A percentile compares a stretch with the other conserved stretches of the same genome.
Evolutionary conservation across 2,329 filamentous ascomycete species (phyloP).

Genomic region (Sporothrix dimorphospora): DNA sequence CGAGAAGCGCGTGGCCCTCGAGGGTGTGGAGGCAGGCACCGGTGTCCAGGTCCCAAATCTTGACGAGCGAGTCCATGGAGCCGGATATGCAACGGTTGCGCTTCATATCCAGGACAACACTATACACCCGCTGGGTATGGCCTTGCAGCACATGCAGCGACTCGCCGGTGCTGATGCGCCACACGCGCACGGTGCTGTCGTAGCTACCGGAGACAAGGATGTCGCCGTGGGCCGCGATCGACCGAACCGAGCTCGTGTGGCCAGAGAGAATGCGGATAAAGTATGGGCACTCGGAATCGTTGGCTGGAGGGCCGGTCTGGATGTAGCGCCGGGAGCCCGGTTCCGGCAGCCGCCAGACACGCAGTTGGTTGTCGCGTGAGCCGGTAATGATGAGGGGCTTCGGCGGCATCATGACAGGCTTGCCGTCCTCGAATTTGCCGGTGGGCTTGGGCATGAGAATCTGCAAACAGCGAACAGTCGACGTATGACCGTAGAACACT

Average conservation of each 20-base stretch:
- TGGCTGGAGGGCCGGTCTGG: constrained; percentile 74
- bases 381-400: constrained; percentile 97
- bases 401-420: constrained; percentile 84
- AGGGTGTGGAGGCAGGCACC: constrained; percentile 85
- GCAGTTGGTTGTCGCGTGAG: constrained; percentile 88
- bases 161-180: constrained; percentile 96
- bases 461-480: constrained; percentile 92
- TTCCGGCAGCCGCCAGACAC: constrained; percentile 92
- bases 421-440: constrained; percentile 70
- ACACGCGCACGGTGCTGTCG: constrained; percentile 91
- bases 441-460: constrained; percentile 87
- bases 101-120: constrained; percentile 88
- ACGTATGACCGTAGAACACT: constrained; percentile 96
- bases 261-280: constrained; percentile 86
- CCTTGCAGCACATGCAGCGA: constrained; percentile 81
- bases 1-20: constrained; percentile 89
- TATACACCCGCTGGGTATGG: constrained; percentile 93
- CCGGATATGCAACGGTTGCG: constrained; percentile 96
- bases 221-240: constrained; percentile 92
- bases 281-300: constrained; percentile 84
- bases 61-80: constrained; percentile 97
- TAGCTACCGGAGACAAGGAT: constrained; percentile 98
- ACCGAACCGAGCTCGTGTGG: constrained; percentile 90
- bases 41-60: constrained; percentile 93
- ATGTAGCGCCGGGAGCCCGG: constrained; percentile 76